Conservation (phyloP, 2,329 filamentous ascomycete genomes). For the Fusarium kyushuense region DNA sequence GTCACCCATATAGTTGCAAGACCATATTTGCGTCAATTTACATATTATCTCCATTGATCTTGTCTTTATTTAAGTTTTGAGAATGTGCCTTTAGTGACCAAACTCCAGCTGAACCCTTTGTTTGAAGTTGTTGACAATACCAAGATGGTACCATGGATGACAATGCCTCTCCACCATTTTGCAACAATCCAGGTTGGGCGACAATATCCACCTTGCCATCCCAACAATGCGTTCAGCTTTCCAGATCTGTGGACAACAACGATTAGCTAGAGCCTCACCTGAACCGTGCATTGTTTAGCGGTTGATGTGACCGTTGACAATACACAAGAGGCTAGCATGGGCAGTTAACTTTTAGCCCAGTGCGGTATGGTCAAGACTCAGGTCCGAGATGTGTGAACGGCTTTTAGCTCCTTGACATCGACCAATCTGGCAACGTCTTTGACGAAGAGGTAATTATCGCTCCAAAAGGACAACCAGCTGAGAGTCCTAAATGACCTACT, state of each 20-base stretch:
- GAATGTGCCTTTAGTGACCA: neutral
- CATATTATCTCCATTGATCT: neutral
- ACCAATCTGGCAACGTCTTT: too few relatives aligned
- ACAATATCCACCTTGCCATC: neutral
- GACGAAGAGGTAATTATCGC: rapidly evolving
- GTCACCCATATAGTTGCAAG: neutral
- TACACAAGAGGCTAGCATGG: neutral
- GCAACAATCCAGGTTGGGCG: neutral
- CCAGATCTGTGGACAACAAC: neutral
- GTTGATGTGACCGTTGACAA: neutral
- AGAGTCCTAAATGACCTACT: too few relatives aligned
- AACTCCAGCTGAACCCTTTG: too few relatives aligned
- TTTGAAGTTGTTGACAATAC: too few relatives aligned
- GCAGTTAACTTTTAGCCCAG: neutral
- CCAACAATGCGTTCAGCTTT: neutral
- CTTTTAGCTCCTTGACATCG: neutral
- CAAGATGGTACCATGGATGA: neutral
- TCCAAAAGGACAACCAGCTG: rapidly evolving
- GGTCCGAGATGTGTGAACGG: too few relatives aligned
- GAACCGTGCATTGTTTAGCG: conserved; percentile 1
- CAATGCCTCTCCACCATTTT: neutral
- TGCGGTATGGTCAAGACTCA: neutral
- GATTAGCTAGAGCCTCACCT: neutral
- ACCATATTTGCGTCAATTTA: neutral
- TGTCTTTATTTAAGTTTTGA: neutral